These are phyloP conservation scores for Triticum urartu DNA, from an alignment of 176 grass and related monocot genomes.

Conservation along the genomic window DNA sequence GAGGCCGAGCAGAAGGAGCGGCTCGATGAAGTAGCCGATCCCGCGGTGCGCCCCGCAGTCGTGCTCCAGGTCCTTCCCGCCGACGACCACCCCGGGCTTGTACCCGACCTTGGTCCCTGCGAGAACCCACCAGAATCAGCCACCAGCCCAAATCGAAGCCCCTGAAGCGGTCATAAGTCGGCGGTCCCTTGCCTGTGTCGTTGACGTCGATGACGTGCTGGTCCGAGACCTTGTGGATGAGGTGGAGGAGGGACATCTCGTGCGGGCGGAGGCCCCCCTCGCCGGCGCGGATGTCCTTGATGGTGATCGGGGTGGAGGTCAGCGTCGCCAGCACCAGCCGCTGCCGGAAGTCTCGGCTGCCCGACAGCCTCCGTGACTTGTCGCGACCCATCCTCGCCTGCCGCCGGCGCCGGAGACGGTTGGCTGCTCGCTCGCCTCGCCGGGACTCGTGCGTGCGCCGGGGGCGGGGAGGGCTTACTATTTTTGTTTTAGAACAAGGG, in stretches of 20 bases:
- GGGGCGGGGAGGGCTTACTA: not conserved
- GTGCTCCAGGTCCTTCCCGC: slow-evolving; percentile 63
- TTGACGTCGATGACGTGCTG: slow-evolving; percentile 68
- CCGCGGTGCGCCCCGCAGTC: slow-evolving; percentile 74
- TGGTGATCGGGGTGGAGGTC: slow-evolving; percentile 51
- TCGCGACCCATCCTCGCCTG: slow-evolving; percentile 36
- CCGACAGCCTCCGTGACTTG: slow-evolving; percentile 43
- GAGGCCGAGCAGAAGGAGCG: slow-evolving; percentile 66
- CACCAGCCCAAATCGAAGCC: not conserved
- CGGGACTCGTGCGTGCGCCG: not conserved
- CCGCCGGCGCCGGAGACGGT: not conserved
- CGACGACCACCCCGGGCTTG: slow-evolving; percentile 61
- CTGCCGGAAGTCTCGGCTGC: slow-evolving; percentile 75
- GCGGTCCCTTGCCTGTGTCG: slow-evolving; percentile 47
- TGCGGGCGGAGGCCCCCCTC: slow-evolving; percentile 67
- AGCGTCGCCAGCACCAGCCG: slow-evolving; percentile 78
- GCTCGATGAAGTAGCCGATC: slow-evolving; percentile 87
- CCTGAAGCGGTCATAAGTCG: not conserved
- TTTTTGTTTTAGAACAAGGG: not conserved
- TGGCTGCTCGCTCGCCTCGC: not conserved
- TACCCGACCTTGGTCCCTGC: slow-evolving; percentile 78
- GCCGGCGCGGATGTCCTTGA: slow-evolving; percentile 72
- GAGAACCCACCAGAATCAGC: no score
- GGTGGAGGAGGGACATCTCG: slow-evolving; percentile 81
- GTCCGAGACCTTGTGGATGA: slow-evolving; percentile 82